These are phyloP conservation scores for Pythium sp. DNA, from an alignment of 352 stramenopile species.

Conservation along the genomic window DNA sequence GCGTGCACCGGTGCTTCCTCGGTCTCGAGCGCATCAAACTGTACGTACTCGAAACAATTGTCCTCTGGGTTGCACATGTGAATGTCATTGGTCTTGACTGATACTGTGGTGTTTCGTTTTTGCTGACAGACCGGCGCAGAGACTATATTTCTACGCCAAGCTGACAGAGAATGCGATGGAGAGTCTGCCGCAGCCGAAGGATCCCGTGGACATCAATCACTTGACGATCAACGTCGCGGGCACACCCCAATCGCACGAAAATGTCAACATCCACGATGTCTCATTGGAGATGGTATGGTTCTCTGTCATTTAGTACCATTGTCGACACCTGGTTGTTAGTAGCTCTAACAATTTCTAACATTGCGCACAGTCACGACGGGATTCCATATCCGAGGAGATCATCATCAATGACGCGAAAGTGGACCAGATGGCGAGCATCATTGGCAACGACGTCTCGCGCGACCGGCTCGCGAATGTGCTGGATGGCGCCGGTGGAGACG, in stretches of 20 bases:
- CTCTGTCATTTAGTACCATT: not conserved
- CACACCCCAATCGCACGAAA: conserved; percentile 21
- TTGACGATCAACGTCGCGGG: conserved; percentile 68
- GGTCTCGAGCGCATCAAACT: conserved; percentile 77
- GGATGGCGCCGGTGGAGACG: conserved; percentile 75
- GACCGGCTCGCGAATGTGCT: conserved; percentile 71
- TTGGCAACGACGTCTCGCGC: conserved; percentile 67
- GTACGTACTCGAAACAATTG: conserved; percentile 24
- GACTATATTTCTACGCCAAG: conserved; percentile 82
- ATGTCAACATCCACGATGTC: conserved; percentile 20
- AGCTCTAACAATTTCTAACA: not conserved
- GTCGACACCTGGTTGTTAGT: not conserved
- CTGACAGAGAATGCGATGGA: conserved; percentile 74
- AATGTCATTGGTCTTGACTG: not conserved
- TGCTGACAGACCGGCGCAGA: conserved; percentile 40
- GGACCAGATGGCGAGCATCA: conserved; percentile 84
- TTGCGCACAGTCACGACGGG: conserved; percentile 26
- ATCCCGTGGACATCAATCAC: conserved; percentile 59
- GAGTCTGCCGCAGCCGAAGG: conserved; percentile 51
- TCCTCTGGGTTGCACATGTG: not conserved
- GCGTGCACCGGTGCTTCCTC: conserved; percentile 80
- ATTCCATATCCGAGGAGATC: conserved; percentile 72
- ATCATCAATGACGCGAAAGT: conserved; percentile 68
- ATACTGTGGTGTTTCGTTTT: conserved; percentile 1
- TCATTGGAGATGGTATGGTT: conserved; percentile 9